Base-by-base conservation (phyloP, 2,329 filamentous ascomycete species). In the Fusarium citri region DNA sequence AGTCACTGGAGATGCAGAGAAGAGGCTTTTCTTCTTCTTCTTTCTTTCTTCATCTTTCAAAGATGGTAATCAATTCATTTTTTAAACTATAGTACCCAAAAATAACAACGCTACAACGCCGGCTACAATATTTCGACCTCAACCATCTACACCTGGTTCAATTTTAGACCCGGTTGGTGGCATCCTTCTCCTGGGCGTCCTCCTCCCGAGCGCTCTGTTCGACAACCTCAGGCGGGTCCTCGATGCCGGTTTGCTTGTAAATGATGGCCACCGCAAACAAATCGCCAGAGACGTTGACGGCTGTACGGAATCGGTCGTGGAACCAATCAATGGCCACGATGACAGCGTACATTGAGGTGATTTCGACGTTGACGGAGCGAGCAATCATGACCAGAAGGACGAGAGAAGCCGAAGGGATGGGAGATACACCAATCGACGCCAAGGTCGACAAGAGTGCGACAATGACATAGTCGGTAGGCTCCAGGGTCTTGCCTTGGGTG, bases 281-380 rank as follows among this genome's bases (percentile, higher is more conserved):
- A 72, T 87, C 85, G n/a, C 83, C 83, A 37, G 79, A 82, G 45
- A 87, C 84, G 64, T 87, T 87, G 56, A 83, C 72, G 6, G 82
- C 80, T 0, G 85, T 87, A 16, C 85, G 79, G 80, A 87, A 87
- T 28, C 85, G 83, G 75, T 87, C 85, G n/a, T 86, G 78, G 74
- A 87, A 83, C 85, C 84, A 87, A 66, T 86, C 85, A 46, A 87
- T 86, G 25, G 84, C 84, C 4, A 86, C 81, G 16, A 87, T 83
- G 42, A 87, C 83, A 23, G 82, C 84, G 66, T 83, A 86, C 83
- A 86, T 85, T 20, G 79, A 81, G 0, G 82, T 85, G 34, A 85
- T 74, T 2, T 80, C 78, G 2, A 86, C 79, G 16, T 81, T 78
- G 55, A 86, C 79, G 10, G 79, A 79, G 23, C 79, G 76, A 12